Base-by-base conservation (phyloP, 108 stramenopile species). In the Mayamaea pseudoterrestris region DNA sequence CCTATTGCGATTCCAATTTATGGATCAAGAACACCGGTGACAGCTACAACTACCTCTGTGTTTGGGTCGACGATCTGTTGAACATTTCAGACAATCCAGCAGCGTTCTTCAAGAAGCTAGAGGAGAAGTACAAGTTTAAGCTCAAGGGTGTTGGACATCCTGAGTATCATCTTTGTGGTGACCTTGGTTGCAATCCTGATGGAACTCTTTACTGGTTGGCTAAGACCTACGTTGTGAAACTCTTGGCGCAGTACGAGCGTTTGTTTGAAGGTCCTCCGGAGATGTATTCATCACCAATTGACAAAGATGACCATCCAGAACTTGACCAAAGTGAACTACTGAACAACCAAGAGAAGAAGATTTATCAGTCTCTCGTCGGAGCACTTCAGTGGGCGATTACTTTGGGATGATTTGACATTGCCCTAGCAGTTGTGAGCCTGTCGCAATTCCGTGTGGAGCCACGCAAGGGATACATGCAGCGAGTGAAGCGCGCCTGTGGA, bases 321-420 rank as follows among this genome's bases (percentile, higher is more conserved):
- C 27, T 68, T 9, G 67, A 68, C 44, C 16, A 44, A 2, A 44
- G 57, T 6, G 20, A 35, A n/a, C 37, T 41, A 22, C 27, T 68
- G 35, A 42, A 35, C 16, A 21, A 35, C 8, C 52, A 65, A 1
- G 12, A 42, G 7, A 20, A 20, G 2, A 47, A 41, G 39, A 47
- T 47, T 11, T 69, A 49, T 26, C 63, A 63, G 26, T 51, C 53
- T 8, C 22, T 63, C 27, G 65, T 70, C 35, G 69, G 63, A 4
- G 25, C 51, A 13, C 43, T 65, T 1, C 35, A 47, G 1, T 70
- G 69, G 69, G 54, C 55, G n/a, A 48, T 60, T 18, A 57, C 57
- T 7, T 36, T 72, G 8, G 71, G 71, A 21, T 47, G 64, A 23
- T 39, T 63, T 44, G 73, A 74, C 54, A 51, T 74, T 13, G n/a